These are phyloP conservation scores for Tolypocladium pustulatum DNA, from an alignment of 2,329 filamentous ascomycete genomes.

Conservation along the genomic window DNA sequence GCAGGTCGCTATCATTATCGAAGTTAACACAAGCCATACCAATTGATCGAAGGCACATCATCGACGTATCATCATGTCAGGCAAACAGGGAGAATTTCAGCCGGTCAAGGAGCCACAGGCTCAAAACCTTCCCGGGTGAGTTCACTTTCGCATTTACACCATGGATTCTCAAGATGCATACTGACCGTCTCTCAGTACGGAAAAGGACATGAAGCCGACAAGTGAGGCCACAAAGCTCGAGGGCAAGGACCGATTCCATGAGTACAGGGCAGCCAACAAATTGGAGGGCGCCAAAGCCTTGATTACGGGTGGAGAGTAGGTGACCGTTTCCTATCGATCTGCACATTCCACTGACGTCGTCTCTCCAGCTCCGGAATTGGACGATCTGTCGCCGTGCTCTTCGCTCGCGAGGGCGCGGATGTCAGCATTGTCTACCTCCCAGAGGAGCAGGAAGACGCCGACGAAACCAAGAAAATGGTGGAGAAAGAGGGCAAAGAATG, in stretches of 20 bases:
- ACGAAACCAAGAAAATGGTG: conserved; percentile 40
- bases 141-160: not conserved
- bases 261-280: conserved; percentile 34
- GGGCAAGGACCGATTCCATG: conserved; percentile 23
- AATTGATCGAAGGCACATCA: not conserved
- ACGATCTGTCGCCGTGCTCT: conserved; percentile 41
- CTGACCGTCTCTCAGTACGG: conserved; percentile 12
- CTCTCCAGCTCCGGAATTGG: conserved; percentile 40
- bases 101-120: conserved; percentile 21
- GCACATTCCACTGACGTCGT: not conserved
- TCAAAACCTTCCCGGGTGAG: conserved; percentile 27
- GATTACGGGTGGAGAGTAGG: conserved; percentile 47
- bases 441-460: conserved; percentile 44
- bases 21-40: not conserved
- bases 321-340: not conserved
- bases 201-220: conserved; percentile 25
- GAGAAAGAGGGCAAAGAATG: conserved; percentile 38
- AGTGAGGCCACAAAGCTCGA: conserved; percentile 30
- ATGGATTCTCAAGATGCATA: not conserved
- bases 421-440: conserved; percentile 44
- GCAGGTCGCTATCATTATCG: no score
- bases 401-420: conserved; percentile 47
- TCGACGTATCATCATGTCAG: conserved; percentile 28
- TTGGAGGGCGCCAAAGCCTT: conserved; percentile 38
- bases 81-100: conserved; percentile 20